Conservation (phyloP, 768 basidiomycete genomes). For the Boletus subparvulus region DNA sequence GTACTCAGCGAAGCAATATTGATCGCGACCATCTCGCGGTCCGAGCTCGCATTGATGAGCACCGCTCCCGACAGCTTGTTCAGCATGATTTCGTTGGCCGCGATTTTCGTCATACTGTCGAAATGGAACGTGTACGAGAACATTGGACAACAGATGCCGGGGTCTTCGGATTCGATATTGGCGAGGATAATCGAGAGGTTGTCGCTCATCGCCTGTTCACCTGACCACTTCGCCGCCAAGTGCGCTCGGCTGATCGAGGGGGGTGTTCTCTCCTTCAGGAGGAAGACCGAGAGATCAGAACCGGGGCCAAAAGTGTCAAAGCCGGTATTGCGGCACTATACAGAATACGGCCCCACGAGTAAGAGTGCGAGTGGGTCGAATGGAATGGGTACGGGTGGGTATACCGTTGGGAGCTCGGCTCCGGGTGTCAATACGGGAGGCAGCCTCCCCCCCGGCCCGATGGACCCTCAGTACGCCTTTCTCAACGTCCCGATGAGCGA, state of each 20-base stretch:
- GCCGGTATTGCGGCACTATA: slow-evolving; percentile 24
- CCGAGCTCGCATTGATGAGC: slow-evolving; percentile 37
- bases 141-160: slow-evolving; percentile 33
- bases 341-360: slow-evolving; percentile 19
- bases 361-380: slow-evolving; percentile 17
- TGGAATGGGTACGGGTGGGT: slow-evolving; percentile 16
- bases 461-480: slow-evolving; percentile 22
- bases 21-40: slow-evolving; percentile 32
- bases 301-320: slow-evolving; percentile 19
- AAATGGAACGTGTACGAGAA: slow-evolving; percentile 43
- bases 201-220: slow-evolving; percentile 34
- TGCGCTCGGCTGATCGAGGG: slow-evolving; percentile 43
- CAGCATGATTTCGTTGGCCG: slow-evolving; percentile 43
- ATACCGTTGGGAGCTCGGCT: slow-evolving; percentile 8
- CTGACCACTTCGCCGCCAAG: slow-evolving; percentile 41
- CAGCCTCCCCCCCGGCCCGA: neutral
- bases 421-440: neutral
- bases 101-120: slow-evolving; percentile 41
- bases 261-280: slow-evolving; percentile 31
- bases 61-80: slow-evolving; percentile 44
- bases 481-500: slow-evolving; percentile 27
- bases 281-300: slow-evolving; percentile 27
- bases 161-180: slow-evolving; percentile 40
- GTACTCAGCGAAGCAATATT: slow-evolving; percentile 39
- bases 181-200: slow-evolving; percentile 36